Evolutionary conservation across 352 stramenopile genomes (phyloP), one percentile per base, ranked within the genome.

Genomic region (Pythium sp.): DNA sequence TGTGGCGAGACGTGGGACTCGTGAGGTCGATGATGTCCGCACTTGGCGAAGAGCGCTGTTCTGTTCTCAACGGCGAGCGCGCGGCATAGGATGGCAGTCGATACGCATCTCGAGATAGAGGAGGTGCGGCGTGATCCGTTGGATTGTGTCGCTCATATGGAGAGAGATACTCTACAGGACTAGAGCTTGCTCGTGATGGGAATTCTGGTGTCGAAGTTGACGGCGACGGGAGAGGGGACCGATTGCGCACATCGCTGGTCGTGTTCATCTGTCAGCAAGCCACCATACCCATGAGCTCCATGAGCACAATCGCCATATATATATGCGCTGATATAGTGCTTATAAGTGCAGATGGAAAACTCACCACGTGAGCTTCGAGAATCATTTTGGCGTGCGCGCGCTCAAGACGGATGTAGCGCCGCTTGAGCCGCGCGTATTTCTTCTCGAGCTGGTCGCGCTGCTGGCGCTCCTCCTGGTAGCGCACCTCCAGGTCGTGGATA

Each of bases 401-500:
- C 72, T 92, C 80, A 41, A 92, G 75, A 11, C 79, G 80, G 55
- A 87, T 70, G 69, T 89, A 91, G 43, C 74, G 76, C 7, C 84
- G 81, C 68, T 93, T 93, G 64, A 93, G 72, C 1, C 79, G 79
- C 53, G 75, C 72, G 59, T 93, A 93, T 69, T 93, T 93, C 65
- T 86, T 84, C 64, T 90, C 78, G 18, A 90, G 61, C 28, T 78
- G 46, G 38, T 87, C 77, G 54, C 82, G 78, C 54, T 86, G 79
- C 46, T 74, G 70, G 2, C 77, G 72, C 75, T 90, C 81, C 22
- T 77, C 71, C 56, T 79, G 63, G 53, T 84, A 87, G 32, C 78
- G 76, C 4, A 58, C 66, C 63, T 89, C 79, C 20, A 91, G 80
- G 32, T 71, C 72, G 38, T 68, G 72, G 41, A 91, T 36, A 24